A percentile compares a stretch with the other conserved stretches of the same genome.
These are phyloP conservation scores for Firmiana major DNA, from an alignment of 345 rosid species.

Conservation along the genomic window DNA sequence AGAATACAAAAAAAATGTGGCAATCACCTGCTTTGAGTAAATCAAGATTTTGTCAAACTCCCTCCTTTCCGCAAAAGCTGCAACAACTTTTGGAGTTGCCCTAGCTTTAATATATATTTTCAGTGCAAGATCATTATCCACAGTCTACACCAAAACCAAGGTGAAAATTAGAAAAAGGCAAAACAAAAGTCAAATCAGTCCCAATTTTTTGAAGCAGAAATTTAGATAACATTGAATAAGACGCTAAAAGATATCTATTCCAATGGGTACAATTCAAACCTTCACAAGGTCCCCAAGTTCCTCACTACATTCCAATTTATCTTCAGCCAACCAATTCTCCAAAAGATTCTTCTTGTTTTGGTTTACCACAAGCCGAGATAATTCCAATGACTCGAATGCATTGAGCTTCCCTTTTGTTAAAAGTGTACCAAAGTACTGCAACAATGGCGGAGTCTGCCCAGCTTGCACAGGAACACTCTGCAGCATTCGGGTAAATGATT, in stretches of 20 bases:
- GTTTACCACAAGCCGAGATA: constrained; percentile 97
- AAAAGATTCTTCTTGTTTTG: constrained; percentile 96
- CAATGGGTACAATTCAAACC: constrained; percentile 43
- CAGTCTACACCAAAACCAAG: constrained; percentile 58
- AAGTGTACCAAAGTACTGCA: constrained; percentile 98
- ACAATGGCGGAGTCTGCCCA: constrained; percentile 95
- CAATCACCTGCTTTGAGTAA: constrained; percentile 84
- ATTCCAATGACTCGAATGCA: constrained; percentile 93
- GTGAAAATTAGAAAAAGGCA: constrained; percentile 14
- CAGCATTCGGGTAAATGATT: constrained; percentile 15
- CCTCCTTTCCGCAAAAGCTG: constrained; percentile 97
- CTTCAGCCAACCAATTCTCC: constrained; percentile 98
- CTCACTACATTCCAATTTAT: constrained; percentile 97
- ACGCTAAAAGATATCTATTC: not conserved
- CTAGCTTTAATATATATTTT: constrained; percentile 95
- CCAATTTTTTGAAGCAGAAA: not conserved
- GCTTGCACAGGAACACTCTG: constrained; percentile 99
- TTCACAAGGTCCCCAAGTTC: constrained; percentile 99
- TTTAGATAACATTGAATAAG: not conserved
- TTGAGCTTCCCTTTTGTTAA: constrained; percentile 93
- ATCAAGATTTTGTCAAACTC: constrained; percentile 95
- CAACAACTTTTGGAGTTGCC: constrained; percentile 97
- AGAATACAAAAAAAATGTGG: not conserved
- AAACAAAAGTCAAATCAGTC: not conserved
- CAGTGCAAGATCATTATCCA: constrained; percentile 96